These are phyloP conservation scores for Lavandula angustifolia DNA, from an alignment of 257 asterid species.

Conservation along the genomic window DNA sequence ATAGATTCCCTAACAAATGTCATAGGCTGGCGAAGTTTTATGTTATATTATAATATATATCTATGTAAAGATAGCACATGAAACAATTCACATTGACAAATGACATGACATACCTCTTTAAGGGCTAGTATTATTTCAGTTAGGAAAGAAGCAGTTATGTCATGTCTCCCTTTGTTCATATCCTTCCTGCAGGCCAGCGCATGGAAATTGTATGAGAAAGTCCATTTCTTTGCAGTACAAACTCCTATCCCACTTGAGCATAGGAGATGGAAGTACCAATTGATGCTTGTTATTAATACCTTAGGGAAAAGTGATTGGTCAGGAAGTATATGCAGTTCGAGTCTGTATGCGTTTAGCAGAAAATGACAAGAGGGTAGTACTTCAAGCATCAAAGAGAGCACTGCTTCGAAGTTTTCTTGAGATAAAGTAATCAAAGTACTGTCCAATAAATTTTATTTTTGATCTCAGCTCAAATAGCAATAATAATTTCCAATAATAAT, in stretches of 20 bases:
- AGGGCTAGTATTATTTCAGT: conserved; percentile 87
- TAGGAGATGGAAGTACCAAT: conserved; percentile 4
- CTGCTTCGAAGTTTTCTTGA: conserved; percentile 62
- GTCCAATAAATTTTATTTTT: conserved; percentile 30
- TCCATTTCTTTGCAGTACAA: conserved; percentile 2
- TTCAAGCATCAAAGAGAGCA: conserved; percentile 76
- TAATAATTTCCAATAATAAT: conserved; percentile 6
- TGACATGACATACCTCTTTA: conserved; percentile 65
- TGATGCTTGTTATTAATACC: conserved; percentile 52
- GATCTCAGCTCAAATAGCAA: conserved; percentile 24
- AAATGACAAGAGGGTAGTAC: conserved; percentile 83
- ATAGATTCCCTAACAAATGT: conserved; percentile 1
- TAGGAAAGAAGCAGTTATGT: conserved; percentile 63
- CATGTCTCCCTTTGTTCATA: conserved; percentile 58
- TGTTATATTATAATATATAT: neutral
- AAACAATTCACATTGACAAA: conserved; percentile 15
- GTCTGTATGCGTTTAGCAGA: conserved; percentile 91
- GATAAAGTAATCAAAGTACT: conserved; percentile 63
- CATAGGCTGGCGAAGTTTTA: conserved; percentile 5
- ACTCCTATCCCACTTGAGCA: conserved; percentile 11
- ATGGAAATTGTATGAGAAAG: conserved; percentile 25
- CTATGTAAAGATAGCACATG: conserved; percentile 13
- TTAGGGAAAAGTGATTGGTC: conserved; percentile 66
- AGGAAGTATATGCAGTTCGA: conserved; percentile 82
- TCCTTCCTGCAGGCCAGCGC: conserved; percentile 52